phyloP scores from a whole-genome alignment of 495 filamentous ascomycete species.

The Podospora conica region DNA sequence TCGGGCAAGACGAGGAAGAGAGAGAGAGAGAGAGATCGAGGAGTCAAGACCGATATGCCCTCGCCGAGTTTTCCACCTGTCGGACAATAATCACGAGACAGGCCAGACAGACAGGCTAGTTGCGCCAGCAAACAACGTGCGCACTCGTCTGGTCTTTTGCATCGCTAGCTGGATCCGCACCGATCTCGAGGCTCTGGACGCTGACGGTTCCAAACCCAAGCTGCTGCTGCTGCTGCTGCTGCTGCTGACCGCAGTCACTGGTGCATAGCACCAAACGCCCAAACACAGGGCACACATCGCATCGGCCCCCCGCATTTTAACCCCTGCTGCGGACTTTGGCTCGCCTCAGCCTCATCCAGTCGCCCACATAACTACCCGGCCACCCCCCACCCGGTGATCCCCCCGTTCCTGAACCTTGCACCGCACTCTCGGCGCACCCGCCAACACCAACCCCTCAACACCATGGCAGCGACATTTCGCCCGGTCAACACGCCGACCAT shows the following conservation, averaged over 20 bases:
- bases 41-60: background rate
- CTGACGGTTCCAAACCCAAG: constrained; percentile 21
- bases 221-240: constrained; percentile 21
- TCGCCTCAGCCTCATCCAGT: constrained; percentile 34
- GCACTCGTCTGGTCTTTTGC: background rate
- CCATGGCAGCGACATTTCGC: constrained; percentile 55
- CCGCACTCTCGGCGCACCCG: constrained; percentile 4
- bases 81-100: constrained; percentile 16
- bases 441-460: constrained; percentile 5
- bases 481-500: constrained; percentile 62
- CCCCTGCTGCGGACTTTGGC: constrained; percentile 27
- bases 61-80: background rate
- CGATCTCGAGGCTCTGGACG: background rate
- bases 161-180: constrained; percentile 10
- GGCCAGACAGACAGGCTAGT: constrained; percentile 15
- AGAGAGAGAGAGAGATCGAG: background rate
- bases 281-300: constrained; percentile 1
- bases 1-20: constrained; percentile 11
- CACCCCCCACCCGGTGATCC: constrained; percentile 15
- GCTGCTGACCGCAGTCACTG: constrained; percentile 26
- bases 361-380: constrained; percentile 27
- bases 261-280: constrained; percentile 28
- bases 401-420: constrained; percentile 15
- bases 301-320: constrained; percentile 27
- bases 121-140: background rate